Evolutionary conservation across 2,329 filamentous ascomycete genomes (phyloP).

Genomic region (Trichophyton schoenleinii): DNA sequence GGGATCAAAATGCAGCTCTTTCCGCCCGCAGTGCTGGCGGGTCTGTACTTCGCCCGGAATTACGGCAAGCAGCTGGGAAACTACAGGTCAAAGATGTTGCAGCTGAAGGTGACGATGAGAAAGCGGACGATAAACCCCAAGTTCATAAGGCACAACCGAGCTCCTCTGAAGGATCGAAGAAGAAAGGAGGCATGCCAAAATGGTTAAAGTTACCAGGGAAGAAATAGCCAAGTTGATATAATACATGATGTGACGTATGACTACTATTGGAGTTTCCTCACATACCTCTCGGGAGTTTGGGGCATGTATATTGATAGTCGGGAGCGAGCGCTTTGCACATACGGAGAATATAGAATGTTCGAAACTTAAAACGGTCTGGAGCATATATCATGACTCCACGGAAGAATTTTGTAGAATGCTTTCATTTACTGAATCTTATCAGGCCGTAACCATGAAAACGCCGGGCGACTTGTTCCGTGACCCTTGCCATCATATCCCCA

Average conservation of each 20-base stretch:
- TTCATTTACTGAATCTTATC: background rate
- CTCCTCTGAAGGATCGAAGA: constrained; percentile 20
- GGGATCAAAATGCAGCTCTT: constrained; percentile 52
- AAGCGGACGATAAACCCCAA: constrained; percentile 24
- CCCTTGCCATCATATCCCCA: background rate
- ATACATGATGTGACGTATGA: background rate
- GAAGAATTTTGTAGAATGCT: background rate
- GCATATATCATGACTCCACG: background rate
- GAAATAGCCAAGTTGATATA: constrained; percentile 40
- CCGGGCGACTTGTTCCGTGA: background rate
- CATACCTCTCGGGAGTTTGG: background rate
- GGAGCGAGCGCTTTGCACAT: background rate
- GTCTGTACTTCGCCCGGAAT: constrained; percentile 48
- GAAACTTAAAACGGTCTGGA: background rate
- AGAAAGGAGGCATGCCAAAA: constrained; percentile 44
- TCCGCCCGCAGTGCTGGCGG: constrained; percentile 39
- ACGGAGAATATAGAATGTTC: background rate
- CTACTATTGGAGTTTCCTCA: background rate
- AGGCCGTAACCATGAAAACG: background rate
- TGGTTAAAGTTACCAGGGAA: constrained; percentile 61
- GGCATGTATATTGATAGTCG: background rate
- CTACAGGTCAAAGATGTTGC: constrained; percentile 52
- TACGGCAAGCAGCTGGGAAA: constrained; percentile 51
- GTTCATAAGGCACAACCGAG: constrained; percentile 27
- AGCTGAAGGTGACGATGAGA: constrained; percentile 25